phyloP scores from a whole-genome alignment of 2,329 filamentous ascomycete genomes.

The Emergomyces orientalis region DNA sequence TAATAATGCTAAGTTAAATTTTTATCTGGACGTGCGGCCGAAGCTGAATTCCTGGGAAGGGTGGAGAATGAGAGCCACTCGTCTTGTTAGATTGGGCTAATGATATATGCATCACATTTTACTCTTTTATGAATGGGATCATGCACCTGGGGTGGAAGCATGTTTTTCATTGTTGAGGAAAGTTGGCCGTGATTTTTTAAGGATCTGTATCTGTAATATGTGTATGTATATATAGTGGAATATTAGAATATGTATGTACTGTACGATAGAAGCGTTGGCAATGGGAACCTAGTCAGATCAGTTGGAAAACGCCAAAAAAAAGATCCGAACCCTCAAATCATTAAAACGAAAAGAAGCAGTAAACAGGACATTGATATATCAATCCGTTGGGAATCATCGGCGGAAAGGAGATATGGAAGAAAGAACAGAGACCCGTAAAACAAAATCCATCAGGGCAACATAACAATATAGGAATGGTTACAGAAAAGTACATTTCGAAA shows the following conservation, averaged over 20 bases:
- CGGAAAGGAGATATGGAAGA: slow-evolving; percentile 16
- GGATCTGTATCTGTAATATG: neutral
- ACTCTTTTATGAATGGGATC: neutral
- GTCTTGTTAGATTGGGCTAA: slow-evolving; percentile 38
- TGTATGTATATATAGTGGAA: neutral
- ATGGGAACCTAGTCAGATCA: neutral
- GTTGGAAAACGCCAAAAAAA: neutral
- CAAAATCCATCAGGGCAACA: slow-evolving; percentile 13
- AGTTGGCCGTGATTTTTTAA: neutral
- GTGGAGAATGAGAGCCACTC: slow-evolving; percentile 46
- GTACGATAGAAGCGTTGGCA: slow-evolving; percentile 3
- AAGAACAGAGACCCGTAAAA: neutral
- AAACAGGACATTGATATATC: neutral
- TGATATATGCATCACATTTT: neutral
- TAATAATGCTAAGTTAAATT: slow-evolving; percentile 43
- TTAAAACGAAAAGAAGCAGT: neutral
- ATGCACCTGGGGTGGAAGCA: neutral
- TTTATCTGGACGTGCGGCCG: slow-evolving; percentile 56
- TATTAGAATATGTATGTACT: slow-evolving; percentile 8
- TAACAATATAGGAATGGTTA: slow-evolving; percentile 5
- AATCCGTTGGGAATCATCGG: slow-evolving; percentile 10
- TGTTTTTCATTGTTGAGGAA: neutral
- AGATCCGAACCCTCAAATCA: neutral
- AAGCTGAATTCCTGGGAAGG: slow-evolving; percentile 57
- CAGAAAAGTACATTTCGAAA: slow-evolving; percentile 1